Conservation (phyloP, 305 asterid genomes). For the Fraxinus sp. region DNA sequence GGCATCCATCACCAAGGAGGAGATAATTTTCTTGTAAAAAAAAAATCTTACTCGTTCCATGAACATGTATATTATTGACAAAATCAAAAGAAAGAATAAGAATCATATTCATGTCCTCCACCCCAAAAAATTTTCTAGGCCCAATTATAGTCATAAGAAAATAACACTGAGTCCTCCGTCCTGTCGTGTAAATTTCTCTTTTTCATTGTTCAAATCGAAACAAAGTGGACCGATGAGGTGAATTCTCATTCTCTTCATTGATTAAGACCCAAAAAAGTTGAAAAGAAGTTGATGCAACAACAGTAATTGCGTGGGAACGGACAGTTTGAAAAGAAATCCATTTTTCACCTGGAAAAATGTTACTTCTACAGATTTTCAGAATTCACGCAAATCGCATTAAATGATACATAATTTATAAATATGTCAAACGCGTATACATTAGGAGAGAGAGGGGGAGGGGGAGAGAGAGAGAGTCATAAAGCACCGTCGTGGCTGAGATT, state of each 20-base stretch:
- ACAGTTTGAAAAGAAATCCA: conserved; percentile 19
- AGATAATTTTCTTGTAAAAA: background rate
- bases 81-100: background rate
- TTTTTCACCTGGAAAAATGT: background rate
- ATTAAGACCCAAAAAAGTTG: conserved; percentile 26
- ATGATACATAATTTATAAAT: background rate
- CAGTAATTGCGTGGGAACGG: conserved; percentile 23
- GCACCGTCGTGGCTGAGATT: conserved; percentile 41
- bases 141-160: background rate
- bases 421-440: conserved; percentile 7
- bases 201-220: background rate
- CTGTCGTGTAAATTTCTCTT: background rate
- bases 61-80: background rate
- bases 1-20: background rate
- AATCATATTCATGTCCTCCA: conserved; percentile 29
- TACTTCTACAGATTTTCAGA: conserved; percentile 19
- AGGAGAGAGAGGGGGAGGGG: background rate
- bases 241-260: conserved; percentile 16
- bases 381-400: conserved; percentile 8
- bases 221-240: background rate
- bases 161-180: background rate
- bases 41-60: background rate
- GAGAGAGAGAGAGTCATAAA: conserved; percentile 22
- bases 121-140: background rate
- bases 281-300: conserved; percentile 11